Evolutionary conservation across 257 asterid genomes (phyloP).

Genomic region (Solanum medicagineum): DNA sequence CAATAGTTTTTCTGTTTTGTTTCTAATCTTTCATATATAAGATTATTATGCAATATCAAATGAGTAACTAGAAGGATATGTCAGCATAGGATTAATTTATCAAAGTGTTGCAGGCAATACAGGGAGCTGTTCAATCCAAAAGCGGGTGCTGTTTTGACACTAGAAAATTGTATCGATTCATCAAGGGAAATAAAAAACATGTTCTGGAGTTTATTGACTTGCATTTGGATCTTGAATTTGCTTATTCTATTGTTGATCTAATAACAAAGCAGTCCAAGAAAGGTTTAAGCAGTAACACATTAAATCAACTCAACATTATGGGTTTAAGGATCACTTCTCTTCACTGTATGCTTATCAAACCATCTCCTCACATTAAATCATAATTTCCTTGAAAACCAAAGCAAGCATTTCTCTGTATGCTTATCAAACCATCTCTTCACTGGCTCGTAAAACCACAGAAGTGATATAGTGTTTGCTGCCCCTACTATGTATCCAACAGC

Average conservation of each 20-base stretch:
- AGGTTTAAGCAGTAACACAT: not conserved
- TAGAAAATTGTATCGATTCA: not conserved
- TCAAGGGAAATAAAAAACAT: not conserved
- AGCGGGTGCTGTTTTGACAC: not conserved
- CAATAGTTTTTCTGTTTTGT: too few relatives aligned
- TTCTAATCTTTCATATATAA: too few relatives aligned
- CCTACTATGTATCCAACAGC: constrained; percentile 53
- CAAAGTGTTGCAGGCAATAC: too few relatives aligned
- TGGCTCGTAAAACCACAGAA: constrained; percentile 31
- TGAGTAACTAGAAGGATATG: too few relatives aligned
- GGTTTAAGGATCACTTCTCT: constrained; percentile 6
- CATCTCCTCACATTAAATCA: constrained; percentile 15
- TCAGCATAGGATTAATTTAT: too few relatives aligned
- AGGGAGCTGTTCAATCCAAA: too few relatives aligned
- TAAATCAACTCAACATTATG: not conserved
- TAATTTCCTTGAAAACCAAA: not conserved
- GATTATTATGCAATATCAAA: too few relatives aligned
- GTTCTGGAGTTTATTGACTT: not conserved
- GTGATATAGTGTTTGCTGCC: constrained; percentile 37
- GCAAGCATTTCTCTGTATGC: not conserved
- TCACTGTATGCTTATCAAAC: constrained; percentile 7
- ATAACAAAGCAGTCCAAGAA: not conserved
- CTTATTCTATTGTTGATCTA: not conserved
- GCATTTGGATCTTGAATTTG: not conserved
- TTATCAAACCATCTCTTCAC: constrained; percentile 25